Conservation (phyloP, 2,329 filamentous ascomycete species). For the Monosporascus sp. region DNA sequence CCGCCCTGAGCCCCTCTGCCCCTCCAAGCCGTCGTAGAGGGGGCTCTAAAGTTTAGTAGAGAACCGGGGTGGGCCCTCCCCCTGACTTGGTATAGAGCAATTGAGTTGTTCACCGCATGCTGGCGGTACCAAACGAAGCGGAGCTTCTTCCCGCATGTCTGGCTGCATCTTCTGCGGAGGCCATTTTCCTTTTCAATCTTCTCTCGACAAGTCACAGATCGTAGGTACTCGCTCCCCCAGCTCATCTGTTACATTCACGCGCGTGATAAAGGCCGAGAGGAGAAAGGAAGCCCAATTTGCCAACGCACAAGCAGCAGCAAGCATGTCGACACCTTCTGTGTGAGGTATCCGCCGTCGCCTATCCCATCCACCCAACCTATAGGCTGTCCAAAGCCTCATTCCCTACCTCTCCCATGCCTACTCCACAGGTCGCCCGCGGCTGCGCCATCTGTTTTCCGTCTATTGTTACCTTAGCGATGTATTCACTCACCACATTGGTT, state of each 20-base stretch:
- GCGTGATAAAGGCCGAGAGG: not conserved
- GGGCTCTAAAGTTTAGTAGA: not conserved
- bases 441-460: not conserved
- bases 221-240: not conserved
- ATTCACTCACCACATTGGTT: not conserved
- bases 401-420: slow-evolving; percentile 1
- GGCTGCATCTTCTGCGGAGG: not conserved
- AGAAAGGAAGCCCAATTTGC: not conserved
- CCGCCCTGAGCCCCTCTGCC: not conserved
- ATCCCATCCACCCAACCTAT: slow-evolving; percentile 8
- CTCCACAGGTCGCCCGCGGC: not conserved
- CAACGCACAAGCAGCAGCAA: not conserved
- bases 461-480: not conserved
- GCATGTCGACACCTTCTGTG: not conserved
- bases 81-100: not conserved
- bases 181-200: not conserved
- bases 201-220: not conserved
- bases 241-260: not conserved
- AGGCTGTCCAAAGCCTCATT: slow-evolving; percentile 17
- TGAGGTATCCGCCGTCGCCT: not conserved
- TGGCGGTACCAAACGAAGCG: not conserved
- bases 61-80: not conserved
- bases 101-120: not conserved
- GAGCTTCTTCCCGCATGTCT: not conserved
- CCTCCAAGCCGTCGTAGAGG: not conserved